These are phyloP conservation scores for Psilocybe mexicana DNA, from an alignment of 1,284 basidiomycete species.

Conservation along the genomic window DNA sequence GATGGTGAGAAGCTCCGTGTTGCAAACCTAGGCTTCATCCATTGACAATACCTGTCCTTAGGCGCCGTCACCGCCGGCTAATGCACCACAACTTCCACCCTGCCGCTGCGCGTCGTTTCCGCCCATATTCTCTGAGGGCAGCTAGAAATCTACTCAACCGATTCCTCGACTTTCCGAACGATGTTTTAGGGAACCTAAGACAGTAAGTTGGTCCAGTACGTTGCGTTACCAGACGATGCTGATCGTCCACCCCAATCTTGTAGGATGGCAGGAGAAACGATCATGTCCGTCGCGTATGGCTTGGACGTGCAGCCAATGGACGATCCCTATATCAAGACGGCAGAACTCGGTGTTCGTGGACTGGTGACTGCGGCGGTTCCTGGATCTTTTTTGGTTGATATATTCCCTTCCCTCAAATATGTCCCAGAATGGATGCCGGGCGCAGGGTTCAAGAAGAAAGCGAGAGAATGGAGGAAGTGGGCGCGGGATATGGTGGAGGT, in stretches of 20 bases:
- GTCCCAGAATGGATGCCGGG: slow-evolving; percentile 38
- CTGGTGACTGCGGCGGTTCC: slow-evolving; percentile 30
- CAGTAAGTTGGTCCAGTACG: slow-evolving; percentile 13
- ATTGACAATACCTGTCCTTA: not conserved
- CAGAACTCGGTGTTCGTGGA: slow-evolving; percentile 27
- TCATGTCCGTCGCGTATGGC: slow-evolving; percentile 27
- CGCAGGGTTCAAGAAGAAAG: slow-evolving; percentile 31
- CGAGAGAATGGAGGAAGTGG: slow-evolving; percentile 26
- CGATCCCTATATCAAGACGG: slow-evolving; percentile 24
- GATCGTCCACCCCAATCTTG: not conserved
- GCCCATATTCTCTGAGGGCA: slow-evolving; percentile 8
- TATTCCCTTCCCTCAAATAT: slow-evolving; percentile 33
- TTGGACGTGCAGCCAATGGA: slow-evolving; percentile 19
- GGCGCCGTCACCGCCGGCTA: slow-evolving; percentile 15
- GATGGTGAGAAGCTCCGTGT: slow-evolving; percentile 14
- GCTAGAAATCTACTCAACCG: slow-evolving; percentile 13
- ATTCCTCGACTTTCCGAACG: slow-evolving; percentile 16
- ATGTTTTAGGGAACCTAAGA: slow-evolving; percentile 14
- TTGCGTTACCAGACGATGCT: not conserved
- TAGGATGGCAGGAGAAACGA: slow-evolving; percentile 25
- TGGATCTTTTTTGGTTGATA: slow-evolving; percentile 33
- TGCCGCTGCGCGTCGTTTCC: slow-evolving; percentile 9
- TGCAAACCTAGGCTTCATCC: not conserved
- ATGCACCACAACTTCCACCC: slow-evolving; percentile 17
- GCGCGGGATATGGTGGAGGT: slow-evolving; percentile 17